These are phyloP conservation scores for Sicyos baderoa DNA, from an alignment of 306 rosid species.

Conservation along the genomic window DNA sequence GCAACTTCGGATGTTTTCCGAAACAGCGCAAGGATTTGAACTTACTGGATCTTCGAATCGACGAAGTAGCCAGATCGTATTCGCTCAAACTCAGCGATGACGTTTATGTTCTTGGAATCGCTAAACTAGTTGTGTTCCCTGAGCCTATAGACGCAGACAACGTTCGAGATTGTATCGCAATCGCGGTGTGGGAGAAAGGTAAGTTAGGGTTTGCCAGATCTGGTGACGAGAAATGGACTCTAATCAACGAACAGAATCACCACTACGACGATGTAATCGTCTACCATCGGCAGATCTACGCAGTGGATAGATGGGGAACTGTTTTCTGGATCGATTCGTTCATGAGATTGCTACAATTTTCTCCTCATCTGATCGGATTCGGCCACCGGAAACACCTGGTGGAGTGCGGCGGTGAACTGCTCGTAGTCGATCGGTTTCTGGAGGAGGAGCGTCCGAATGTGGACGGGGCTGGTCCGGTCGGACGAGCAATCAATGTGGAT, in stretches of 20 bases:
- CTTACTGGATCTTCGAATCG: conserved; percentile 20
- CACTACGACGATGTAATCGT: conserved; percentile 53
- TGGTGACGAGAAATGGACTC: conserved; percentile 35
- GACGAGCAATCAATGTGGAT: too few species aligned
- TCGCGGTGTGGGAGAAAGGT: conserved; percentile 35
- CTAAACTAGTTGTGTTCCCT: conserved; percentile 41
- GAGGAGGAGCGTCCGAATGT: conserved; percentile 17
- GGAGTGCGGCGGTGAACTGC: conserved; percentile 56
- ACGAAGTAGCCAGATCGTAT: conserved; percentile 20
- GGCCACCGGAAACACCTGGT: conserved; percentile 61
- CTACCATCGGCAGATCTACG: conserved; percentile 44
- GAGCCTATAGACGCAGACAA: conserved; percentile 24
- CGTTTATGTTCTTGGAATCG: conserved; percentile 13
- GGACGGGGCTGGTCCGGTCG: too few species aligned
- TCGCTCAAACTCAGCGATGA: conserved; percentile 3
- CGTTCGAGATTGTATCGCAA: conserved; percentile 22
- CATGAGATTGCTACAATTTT: conserved; percentile 35
- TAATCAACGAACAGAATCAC: conserved; percentile 31
- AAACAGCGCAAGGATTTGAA: conserved; percentile 6
- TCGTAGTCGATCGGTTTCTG: conserved; percentile 49
- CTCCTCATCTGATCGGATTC: conserved; percentile 46
- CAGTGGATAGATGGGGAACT: conserved; percentile 54
- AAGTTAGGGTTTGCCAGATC: conserved; percentile 36
- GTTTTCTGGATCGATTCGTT: conserved; percentile 53
- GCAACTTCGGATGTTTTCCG: neutral